A percentile compares a stretch with the other conserved stretches of the same genome.
Conservation (phyloP, 176 grass and related monocot genomes). For the Musa troglodytarum region DNA sequence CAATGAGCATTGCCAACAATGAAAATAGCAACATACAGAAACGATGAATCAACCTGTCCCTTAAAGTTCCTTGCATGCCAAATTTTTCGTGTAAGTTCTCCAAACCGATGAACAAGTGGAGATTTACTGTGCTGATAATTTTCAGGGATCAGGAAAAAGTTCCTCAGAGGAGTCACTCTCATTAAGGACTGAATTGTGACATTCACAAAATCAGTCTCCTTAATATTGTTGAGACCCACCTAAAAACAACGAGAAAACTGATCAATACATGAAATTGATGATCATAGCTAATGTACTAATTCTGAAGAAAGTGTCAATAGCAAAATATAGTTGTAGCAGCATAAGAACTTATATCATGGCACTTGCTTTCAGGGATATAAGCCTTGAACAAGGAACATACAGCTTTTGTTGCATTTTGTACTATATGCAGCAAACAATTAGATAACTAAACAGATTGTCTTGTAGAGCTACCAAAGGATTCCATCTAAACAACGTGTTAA, state of each 20-base stretch:
- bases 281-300: background rate
- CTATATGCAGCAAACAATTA: background rate
- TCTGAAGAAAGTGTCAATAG: background rate
- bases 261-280: background rate
- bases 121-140: conserved; percentile 92
- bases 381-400: background rate
- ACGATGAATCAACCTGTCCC: conserved; percentile 48
- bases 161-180: conserved; percentile 91
- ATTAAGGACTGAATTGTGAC: conserved; percentile 97
- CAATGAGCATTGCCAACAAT: background rate
- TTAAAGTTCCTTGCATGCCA: conserved; percentile 99
- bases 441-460: background rate
- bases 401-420: background rate
- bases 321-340: background rate
- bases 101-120: conserved; percentile 85
- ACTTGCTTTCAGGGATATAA: background rate
- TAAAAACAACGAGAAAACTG: conserved; percentile 28
- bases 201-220: conserved; percentile 97
- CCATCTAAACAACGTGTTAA: background rate
- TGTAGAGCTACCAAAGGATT: too few relatives aligned
- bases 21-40: background rate
- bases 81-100: conserved; percentile 91
- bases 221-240: conserved; percentile 99
- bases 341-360: background rate
- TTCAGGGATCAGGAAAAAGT: conserved; percentile 97